Conservation (phyloP, 2,329 filamentous ascomycete species). For the Phyllosticta citrichinensis region DNA sequence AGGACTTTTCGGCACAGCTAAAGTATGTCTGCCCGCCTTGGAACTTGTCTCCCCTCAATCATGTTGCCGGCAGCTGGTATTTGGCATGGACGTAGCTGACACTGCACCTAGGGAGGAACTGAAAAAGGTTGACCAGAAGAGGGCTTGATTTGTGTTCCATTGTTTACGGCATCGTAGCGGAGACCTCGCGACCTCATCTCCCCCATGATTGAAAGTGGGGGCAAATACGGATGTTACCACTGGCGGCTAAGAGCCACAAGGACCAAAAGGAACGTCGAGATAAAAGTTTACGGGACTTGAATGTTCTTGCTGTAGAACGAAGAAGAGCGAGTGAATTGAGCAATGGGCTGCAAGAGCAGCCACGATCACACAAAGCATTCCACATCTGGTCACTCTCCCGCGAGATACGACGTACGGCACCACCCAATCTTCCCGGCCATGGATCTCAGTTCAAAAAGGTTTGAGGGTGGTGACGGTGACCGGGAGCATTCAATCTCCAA, state of each 20-base stretch:
- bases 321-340: too few relatives aligned
- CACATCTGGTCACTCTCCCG: too few relatives aligned
- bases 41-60: not conserved
- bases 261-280: too few relatives aligned
- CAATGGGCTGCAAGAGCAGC: too few relatives aligned
- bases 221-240: not conserved
- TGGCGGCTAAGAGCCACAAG: not conserved
- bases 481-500: too few relatives aligned
- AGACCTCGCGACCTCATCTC: not conserved
- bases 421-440: too few relatives aligned
- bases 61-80: not conserved
- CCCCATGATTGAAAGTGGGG: not conserved
- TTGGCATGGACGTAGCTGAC: not conserved
- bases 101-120: slow-evolving; percentile 61
- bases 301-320: too few relatives aligned
- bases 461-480: too few relatives aligned
- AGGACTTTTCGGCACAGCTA: slow-evolving; percentile 91
- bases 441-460: too few relatives aligned
- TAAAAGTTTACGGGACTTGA: too few relatives aligned
- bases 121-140: slow-evolving; percentile 62
- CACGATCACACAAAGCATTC: too few relatives aligned
- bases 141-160: not conserved
- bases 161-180: not conserved
- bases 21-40: slow-evolving; percentile 52
- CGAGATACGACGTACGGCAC: too few relatives aligned